A percentile compares a stretch with the other conserved stretches of the same genome.
Conservation (phyloP, 2,329 filamentous ascomycete species). For the Scedosporium aurantiacum region DNA sequence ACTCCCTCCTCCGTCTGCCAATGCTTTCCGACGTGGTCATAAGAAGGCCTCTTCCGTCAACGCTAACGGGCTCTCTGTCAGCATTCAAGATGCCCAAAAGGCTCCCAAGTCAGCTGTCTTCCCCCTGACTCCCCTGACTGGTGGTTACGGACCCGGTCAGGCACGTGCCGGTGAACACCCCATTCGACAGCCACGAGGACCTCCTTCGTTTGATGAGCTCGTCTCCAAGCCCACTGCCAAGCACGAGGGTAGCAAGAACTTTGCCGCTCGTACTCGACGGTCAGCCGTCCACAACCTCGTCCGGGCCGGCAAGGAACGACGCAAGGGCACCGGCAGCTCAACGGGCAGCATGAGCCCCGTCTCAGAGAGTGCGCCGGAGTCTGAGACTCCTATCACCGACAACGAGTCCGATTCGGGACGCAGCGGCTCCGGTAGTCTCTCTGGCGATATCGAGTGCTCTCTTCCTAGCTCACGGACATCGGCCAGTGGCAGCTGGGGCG, state of each 20-base stretch:
- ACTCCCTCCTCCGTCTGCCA: slow-evolving; percentile 77
- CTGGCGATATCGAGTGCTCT: slow-evolving; percentile 58
- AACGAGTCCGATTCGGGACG: slow-evolving; percentile 63
- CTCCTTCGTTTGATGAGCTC: slow-evolving; percentile 84
- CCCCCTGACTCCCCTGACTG: slow-evolving; percentile 68
- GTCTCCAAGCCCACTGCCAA: slow-evolving; percentile 81
- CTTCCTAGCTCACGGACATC: slow-evolving; percentile 66
- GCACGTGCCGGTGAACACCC: slow-evolving; percentile 91
- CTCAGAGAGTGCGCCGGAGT: slow-evolving; percentile 62
- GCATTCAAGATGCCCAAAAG: slow-evolving; percentile 37
- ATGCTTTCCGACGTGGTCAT: slow-evolving; percentile 86
- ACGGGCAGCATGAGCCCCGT: slow-evolving; percentile 78
- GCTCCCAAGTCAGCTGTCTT: slow-evolving; percentile 72
- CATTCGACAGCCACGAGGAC: slow-evolving; percentile 81
- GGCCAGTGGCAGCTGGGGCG: slow-evolving; percentile 61
- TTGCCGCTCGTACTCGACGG: slow-evolving; percentile 81
- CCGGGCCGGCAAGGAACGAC: slow-evolving; percentile 77
- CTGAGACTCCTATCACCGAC: slow-evolving; percentile 59
- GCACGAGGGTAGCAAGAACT: slow-evolving; percentile 95
- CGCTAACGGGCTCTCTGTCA: slow-evolving; percentile 35
- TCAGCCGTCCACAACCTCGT: slow-evolving; percentile 87
- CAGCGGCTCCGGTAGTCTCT: slow-evolving; percentile 70
- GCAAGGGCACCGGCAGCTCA: slow-evolving; percentile 61
- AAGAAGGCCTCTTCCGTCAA: slow-evolving; percentile 75
- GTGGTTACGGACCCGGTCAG: slow-evolving; percentile 86